Evolutionary conservation across 345 rosid species (phyloP).

Genomic region (Nasturtium officinale): DNA sequence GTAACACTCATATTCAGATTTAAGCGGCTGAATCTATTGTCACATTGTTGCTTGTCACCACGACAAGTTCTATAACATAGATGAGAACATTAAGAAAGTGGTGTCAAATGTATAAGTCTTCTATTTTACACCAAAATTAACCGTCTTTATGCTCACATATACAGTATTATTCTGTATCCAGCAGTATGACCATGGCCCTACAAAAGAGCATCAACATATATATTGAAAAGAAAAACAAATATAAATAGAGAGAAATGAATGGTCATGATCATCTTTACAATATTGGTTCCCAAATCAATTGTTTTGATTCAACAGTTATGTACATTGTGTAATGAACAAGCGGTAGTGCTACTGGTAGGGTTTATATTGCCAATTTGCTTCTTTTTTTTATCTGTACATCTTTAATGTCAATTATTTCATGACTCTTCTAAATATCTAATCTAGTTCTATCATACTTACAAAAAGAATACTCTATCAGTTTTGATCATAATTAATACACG

Average conservation of each 20-base stretch:
- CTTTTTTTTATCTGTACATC: slow-evolving; percentile 4
- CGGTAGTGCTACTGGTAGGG: slow-evolving; percentile 47
- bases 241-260: slow-evolving; percentile 30
- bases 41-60: slow-evolving; percentile 29
- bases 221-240: slow-evolving; percentile 8
- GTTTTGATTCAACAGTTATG: slow-evolving; percentile 42
- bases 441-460: background rate
- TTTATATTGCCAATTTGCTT: slow-evolving; percentile 33
- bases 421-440: slow-evolving; percentile 15
- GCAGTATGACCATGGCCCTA: slow-evolving; percentile 35
- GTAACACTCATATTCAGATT: background rate
- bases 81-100: slow-evolving; percentile 13
- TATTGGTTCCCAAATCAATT: slow-evolving; percentile 37
- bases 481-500: background rate
- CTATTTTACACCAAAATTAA: slow-evolving; percentile 12
- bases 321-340: slow-evolving; percentile 40
- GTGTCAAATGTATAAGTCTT: slow-evolving; percentile 14
- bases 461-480: background rate
- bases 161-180: slow-evolving; percentile 16
- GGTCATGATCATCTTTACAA: slow-evolving; percentile 40
- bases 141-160: slow-evolving; percentile 9
- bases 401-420: slow-evolving; percentile 25
- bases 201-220: slow-evolving; percentile 32
- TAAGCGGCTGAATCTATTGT: slow-evolving; percentile 15
- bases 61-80: slow-evolving; percentile 20